These are phyloP conservation scores for Lyophyllum decastes DNA, from an alignment of 768 basidiomycete genomes.

Conservation along the genomic window DNA sequence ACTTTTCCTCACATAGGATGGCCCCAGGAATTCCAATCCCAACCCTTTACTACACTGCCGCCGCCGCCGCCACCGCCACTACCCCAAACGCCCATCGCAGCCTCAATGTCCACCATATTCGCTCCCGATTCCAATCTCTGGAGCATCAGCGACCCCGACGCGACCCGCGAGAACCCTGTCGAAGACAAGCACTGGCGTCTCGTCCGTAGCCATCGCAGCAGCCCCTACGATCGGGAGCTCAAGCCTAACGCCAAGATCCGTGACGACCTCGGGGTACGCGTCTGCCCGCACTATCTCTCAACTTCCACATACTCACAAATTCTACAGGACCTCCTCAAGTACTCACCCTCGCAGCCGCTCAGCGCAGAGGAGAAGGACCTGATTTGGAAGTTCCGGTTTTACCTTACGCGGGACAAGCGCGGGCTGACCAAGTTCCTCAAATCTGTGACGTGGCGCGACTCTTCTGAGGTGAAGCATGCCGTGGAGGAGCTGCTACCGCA, in stretches of 20 bases:
- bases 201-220: conserved; percentile 92
- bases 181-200: conserved; percentile 96
- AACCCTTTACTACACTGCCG: conserved; percentile 39
- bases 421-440: conserved; percentile 97
- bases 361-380: conserved; percentile 93
- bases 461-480: conserved; percentile 95
- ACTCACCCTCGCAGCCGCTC: conserved; percentile 85
- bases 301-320: background rate
- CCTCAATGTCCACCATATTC: conserved; percentile 51
- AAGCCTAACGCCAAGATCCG: conserved; percentile 97
- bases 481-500: conserved; percentile 93
- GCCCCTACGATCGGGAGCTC: conserved; percentile 91
- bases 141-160: conserved; percentile 90
- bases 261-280: conserved; percentile 83
- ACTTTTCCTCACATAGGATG: background rate
- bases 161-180: conserved; percentile 90
- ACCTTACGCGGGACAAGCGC: conserved; percentile 87
- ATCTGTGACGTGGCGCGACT: conserved; percentile 96
- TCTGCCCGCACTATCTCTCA: background rate
- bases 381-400: conserved; percentile 99
- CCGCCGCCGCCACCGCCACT: conserved; percentile 40
- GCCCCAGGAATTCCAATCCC: conserved; percentile 39
- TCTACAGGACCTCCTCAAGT: conserved; percentile 80
- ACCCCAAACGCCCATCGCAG: conserved; percentile 43
- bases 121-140: conserved; percentile 75